Conservation (phyloP, 2,329 filamentous ascomycete genomes). For the Corynespora cassiicola region DNA sequence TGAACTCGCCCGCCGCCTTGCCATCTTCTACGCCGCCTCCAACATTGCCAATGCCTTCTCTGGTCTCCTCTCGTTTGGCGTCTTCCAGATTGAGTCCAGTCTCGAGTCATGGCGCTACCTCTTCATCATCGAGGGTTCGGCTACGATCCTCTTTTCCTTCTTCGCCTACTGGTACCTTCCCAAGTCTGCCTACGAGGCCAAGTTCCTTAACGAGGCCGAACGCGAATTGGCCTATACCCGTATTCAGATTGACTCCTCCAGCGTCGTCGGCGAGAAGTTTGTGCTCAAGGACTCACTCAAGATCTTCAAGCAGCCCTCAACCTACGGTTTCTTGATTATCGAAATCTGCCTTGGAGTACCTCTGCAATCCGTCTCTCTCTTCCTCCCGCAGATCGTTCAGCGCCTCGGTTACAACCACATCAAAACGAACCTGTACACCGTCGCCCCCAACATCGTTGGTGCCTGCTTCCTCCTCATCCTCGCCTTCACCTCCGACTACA, state of each 20-base stretch:
- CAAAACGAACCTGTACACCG: slow-evolving; percentile 80
- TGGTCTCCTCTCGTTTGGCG: slow-evolving; percentile 65
- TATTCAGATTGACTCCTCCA: slow-evolving; percentile 78
- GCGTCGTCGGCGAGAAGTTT: slow-evolving; percentile 65
- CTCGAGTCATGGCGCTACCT: slow-evolving; percentile 70
- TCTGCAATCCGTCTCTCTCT: slow-evolving; percentile 62
- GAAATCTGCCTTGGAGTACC: slow-evolving; percentile 67
- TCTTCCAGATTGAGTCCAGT: slow-evolving; percentile 62
- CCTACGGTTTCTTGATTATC: slow-evolving; percentile 62
- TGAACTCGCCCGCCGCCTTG: slow-evolving; percentile 73
- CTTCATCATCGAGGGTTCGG: slow-evolving; percentile 66
- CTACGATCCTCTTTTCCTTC: slow-evolving; percentile 65
- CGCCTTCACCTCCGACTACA: slow-evolving; percentile 73
- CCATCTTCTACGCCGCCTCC: slow-evolving; percentile 77
- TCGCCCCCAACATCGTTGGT: slow-evolving; percentile 78
- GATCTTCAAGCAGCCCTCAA: slow-evolving; percentile 62
- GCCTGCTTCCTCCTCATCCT: slow-evolving; percentile 75
- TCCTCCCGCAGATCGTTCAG: slow-evolving; percentile 64
- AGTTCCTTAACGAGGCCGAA: slow-evolving; percentile 71
- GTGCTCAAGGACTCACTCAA: slow-evolving; percentile 57
- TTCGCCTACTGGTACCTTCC: slow-evolving; percentile 77
- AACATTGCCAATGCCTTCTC: slow-evolving; percentile 75
- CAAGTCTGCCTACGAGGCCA: slow-evolving; percentile 66
- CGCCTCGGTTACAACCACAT: slow-evolving; percentile 61
- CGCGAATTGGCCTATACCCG: slow-evolving; percentile 73